phyloP scores from a whole-genome alignment of 306 rosid species.

The Nissolia schottii region DNA sequence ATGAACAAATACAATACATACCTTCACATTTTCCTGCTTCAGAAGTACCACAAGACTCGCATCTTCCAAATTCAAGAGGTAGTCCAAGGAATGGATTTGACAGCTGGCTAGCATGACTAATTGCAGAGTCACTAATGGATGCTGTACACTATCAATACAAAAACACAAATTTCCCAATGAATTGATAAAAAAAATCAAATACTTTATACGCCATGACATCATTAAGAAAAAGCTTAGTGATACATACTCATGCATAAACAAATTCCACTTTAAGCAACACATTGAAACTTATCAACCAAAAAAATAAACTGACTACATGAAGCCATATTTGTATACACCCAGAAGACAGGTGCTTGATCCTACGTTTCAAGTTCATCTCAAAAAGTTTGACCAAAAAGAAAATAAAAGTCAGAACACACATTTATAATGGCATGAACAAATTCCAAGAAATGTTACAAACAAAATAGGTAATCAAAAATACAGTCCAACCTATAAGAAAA shows the following conservation, averaged over 20 bases:
- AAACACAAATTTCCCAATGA: conserved; percentile 13
- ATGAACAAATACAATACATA: conserved; percentile 18
- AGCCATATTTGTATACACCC: not conserved
- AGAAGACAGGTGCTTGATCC: not conserved
- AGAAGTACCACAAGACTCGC: conserved; percentile 94
- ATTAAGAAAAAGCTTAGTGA: not conserved
- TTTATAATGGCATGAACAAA: not conserved
- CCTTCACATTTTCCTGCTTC: conserved; percentile 93
- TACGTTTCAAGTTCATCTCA: not conserved
- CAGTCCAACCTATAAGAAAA: conserved; percentile 16
- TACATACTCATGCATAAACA: not conserved
- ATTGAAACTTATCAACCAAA: not conserved
- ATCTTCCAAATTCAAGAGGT: conserved; percentile 83
- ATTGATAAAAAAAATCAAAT: conserved; percentile 5
- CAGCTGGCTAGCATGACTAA: conserved; percentile 83
- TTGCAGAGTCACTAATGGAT: conserved; percentile 66
- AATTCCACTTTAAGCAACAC: not conserved
- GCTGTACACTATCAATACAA: conserved; percentile 62
- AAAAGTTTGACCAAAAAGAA: not conserved
- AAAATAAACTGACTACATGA: not conserved
- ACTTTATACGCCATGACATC: not conserved
- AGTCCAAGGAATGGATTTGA: conserved; percentile 91
- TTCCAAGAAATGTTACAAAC: not conserved
- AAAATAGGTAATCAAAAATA: not conserved
- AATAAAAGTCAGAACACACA: not conserved